A percentile compares a stretch with the other conserved stretches of the same genome.
These are phyloP conservation scores for Flaveria trinervia DNA, from an alignment of 129 eudicot species.

Conservation along the genomic window DNA sequence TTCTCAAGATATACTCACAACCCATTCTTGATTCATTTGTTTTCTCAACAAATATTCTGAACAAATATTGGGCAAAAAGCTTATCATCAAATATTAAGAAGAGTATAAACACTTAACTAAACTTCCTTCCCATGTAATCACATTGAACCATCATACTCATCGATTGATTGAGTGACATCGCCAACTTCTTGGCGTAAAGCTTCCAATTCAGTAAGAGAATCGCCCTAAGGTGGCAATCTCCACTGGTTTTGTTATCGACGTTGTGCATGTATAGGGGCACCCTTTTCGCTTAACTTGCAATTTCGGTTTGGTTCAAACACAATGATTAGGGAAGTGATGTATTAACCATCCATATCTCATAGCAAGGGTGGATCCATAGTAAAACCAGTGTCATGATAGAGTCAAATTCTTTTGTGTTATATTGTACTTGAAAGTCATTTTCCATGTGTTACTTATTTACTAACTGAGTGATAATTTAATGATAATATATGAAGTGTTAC, in stretches of 20 bases:
- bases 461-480: too few relatives aligned
- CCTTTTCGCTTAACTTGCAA: too few relatives aligned
- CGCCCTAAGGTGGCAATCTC: background rate
- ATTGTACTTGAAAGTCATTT: too few relatives aligned
- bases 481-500: too few relatives aligned
- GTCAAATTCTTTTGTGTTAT: too few relatives aligned
- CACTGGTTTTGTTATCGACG: background rate
- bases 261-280: too few relatives aligned
- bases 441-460: too few relatives aligned
- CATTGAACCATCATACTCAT: background rate
- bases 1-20: background rate
- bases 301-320: too few relatives aligned
- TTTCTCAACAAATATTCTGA: slow-evolving; percentile 2
- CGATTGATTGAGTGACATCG: background rate
- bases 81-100: background rate
- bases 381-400: too few relatives aligned
- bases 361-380: too few relatives aligned
- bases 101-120: background rate
- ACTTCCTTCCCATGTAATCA: background rate
- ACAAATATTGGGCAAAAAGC: background rate
- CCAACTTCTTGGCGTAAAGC: background rate
- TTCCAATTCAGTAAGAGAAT: background rate
- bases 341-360: too few relatives aligned
- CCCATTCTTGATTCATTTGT: slow-evolving; percentile 18
- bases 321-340: too few relatives aligned